Evolutionary conservation across 345 rosid genomes (phyloP).

Genomic region (Draba incana): DNA sequence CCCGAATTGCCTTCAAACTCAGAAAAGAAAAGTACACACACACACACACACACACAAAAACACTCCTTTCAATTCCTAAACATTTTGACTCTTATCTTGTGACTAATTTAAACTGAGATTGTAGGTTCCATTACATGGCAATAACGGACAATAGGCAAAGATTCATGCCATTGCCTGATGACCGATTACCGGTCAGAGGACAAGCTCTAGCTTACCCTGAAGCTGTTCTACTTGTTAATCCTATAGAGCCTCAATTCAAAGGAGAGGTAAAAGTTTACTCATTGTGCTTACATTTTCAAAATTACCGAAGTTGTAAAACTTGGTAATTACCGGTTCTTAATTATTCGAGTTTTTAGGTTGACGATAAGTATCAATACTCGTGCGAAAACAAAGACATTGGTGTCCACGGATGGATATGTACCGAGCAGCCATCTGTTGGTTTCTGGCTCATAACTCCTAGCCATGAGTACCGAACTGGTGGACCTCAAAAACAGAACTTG

Average conservation of each 20-base stretch:
- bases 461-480: conserved; percentile 81
- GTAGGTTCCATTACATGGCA: conserved; percentile 89
- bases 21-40: conserved; percentile 71
- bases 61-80: neutral
- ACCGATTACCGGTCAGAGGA: conserved; percentile 63
- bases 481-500: conserved; percentile 81
- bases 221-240: conserved; percentile 76
- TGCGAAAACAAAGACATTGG: conserved; percentile 67
- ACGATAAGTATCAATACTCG: conserved; percentile 90
- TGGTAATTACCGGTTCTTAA: neutral
- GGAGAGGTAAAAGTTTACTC: conserved; percentile 58
- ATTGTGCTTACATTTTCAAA: conserved; percentile 32
- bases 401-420: conserved; percentile 90
- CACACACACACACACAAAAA: neutral
- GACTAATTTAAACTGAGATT: neutral
- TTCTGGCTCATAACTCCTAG: conserved; percentile 96
- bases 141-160: conserved; percentile 89
- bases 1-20: conserved; percentile 81
- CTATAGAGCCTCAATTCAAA: conserved; percentile 61
- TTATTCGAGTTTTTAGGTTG: conserved; percentile 54
- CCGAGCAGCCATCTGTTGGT: conserved; percentile 61
- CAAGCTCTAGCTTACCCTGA: conserved; percentile 79
- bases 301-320: neutral
- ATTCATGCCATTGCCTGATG: conserved; percentile 89
- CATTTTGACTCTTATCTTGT: neutral